Conservation (phyloP, 2,329 filamentous ascomycete genomes). For the Coniochaeta sp. region DNA sequence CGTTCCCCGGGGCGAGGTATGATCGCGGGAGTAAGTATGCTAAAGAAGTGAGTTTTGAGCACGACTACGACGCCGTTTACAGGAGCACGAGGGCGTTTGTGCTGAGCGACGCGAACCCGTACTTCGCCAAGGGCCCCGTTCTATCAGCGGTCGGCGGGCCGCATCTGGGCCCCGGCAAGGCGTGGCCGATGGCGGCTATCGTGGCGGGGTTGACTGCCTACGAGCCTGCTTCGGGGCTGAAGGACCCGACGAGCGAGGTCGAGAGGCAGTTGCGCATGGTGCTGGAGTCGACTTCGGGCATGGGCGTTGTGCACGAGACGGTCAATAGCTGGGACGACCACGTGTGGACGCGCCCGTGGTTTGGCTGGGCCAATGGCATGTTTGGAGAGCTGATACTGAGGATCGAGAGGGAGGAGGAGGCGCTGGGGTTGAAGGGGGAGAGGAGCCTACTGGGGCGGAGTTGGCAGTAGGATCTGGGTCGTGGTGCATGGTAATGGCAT, state of each 20-base stretch:
- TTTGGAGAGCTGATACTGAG: constrained; percentile 32
- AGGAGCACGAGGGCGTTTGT: constrained; percentile 75
- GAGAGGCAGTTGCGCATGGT: constrained; percentile 27
- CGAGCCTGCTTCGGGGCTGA: constrained; percentile 17
- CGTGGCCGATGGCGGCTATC: constrained; percentile 51
- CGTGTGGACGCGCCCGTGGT: constrained; percentile 38
- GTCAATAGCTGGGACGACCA: constrained; percentile 33
- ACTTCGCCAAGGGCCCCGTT: constrained; percentile 59
- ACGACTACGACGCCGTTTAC: constrained; percentile 56
- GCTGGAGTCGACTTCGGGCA: constrained; percentile 30
- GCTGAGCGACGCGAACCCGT: constrained; percentile 69
- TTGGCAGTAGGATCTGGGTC: constrained; percentile 19
- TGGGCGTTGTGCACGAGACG: constrained; percentile 42
- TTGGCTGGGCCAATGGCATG: constrained; percentile 35
- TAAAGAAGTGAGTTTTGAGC: background rate
- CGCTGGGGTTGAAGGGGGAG: constrained; percentile 8
- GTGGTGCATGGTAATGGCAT: background rate
- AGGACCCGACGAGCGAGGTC: constrained; percentile 19
- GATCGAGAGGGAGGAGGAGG: constrained; percentile 22
- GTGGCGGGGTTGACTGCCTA: constrained; percentile 43
- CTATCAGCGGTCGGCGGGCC: constrained; percentile 68
- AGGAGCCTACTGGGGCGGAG: constrained; percentile 19
- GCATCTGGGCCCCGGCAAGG: constrained; percentile 53
- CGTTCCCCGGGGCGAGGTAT: background rate
- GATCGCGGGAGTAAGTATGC: background rate